Evolutionary conservation across 176 grass and related monocot genomes (phyloP).

Genomic region (Eragrostis curvula): DNA sequence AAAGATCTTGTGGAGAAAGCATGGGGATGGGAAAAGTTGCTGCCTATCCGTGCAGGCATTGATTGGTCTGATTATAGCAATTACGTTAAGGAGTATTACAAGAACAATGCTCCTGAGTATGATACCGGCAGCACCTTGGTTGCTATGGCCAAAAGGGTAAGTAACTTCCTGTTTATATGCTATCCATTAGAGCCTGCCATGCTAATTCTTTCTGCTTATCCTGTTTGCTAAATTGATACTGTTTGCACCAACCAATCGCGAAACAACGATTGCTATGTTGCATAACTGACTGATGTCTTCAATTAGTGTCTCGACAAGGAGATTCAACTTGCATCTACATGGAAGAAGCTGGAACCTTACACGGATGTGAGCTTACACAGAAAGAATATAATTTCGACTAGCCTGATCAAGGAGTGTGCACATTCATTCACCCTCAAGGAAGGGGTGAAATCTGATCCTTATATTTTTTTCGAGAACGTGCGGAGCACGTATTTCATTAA

Average conservation of each 20-base stretch:
- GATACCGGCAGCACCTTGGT: not conserved
- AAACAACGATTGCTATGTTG: not conserved
- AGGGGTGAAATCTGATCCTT: no score
- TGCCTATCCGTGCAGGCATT: no score
- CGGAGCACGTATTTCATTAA: no score
- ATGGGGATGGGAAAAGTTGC: no score
- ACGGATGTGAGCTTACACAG: not conserved
- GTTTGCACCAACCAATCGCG: no score
- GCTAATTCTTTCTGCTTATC: not conserved
- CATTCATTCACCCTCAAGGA: no score
- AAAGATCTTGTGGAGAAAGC: no score
- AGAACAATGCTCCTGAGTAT: not conserved
- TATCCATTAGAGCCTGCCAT: not conserved
- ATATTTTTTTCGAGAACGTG: no score
- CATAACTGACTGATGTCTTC: not conserved
- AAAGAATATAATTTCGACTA: no score
- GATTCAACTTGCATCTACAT: slow-evolving; percentile 2
- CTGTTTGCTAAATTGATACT: slow-evolving; percentile 11
- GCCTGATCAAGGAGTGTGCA: no score
- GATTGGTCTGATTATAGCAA: not conserved
- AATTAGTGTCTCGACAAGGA: slow-evolving; percentile 14
- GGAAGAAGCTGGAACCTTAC: not conserved
- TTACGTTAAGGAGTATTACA: slow-evolving; percentile 19
- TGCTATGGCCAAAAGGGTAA: not conserved
- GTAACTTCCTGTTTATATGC: not conserved